Percentiles rank a stretch among this genome's conserved stretches.
phyloP scores from a whole-genome alignment of 768 basidiomycete species.

The Lactifluus piperatus region DNA sequence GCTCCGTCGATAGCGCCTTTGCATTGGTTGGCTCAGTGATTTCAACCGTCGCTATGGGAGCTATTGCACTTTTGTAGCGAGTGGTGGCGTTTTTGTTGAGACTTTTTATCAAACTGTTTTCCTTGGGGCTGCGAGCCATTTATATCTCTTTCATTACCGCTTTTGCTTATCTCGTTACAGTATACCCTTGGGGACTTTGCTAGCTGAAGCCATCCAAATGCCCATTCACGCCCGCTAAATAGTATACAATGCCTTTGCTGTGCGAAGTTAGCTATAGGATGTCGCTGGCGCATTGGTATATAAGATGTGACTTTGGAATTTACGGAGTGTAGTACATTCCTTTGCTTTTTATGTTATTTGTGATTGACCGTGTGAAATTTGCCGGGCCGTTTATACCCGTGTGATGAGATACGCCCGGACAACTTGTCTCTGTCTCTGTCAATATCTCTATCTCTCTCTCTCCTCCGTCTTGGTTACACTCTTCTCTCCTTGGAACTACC shows the following conservation, averaged over 20 bases:
- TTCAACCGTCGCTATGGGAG: conserved; percentile 28
- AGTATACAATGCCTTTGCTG: conserved; percentile 13
- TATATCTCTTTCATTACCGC: neutral
- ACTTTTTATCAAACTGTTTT: neutral
- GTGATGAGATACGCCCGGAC: no score
- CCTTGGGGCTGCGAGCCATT: neutral
- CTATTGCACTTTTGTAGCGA: conserved; percentile 25
- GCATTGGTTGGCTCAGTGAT: conserved; percentile 27
- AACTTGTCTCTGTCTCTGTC: no score
- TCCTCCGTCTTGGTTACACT: no score
- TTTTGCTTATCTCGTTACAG: conserved; percentile 14
- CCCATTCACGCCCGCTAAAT: neutral
- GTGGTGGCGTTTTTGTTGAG: neutral
- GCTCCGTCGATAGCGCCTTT: conserved; percentile 23
- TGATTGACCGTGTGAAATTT: neutral
- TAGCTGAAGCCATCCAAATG: conserved; percentile 1
- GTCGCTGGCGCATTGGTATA: conserved; percentile 4
- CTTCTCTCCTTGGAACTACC: neutral
- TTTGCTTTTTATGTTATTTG: neutral
- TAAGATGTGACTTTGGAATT: neutral
- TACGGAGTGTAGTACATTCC: neutral
- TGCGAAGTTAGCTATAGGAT: conserved; percentile 1
- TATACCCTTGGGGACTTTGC: conserved; percentile 9
- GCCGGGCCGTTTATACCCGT: neutral
- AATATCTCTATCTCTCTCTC: no score